A percentile compares a stretch with the other conserved stretches of the same genome.
Conservation (phyloP, 1,139 yeast genomes). For the Saccharomyces hybrid region DNA sequence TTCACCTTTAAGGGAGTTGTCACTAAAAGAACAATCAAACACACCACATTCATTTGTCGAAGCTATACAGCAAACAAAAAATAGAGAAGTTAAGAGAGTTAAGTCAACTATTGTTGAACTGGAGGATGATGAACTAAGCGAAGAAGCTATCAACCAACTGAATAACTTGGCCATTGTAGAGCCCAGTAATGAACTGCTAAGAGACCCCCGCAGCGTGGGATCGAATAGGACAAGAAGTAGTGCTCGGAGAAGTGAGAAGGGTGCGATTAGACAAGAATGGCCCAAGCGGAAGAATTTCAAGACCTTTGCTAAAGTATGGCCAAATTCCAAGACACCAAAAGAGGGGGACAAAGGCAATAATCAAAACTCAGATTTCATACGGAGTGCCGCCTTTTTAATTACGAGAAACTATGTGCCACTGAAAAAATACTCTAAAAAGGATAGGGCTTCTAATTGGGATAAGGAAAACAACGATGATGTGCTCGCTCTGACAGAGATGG, state of each 20-base stretch:
- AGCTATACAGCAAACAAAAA: conserved; percentile 31
- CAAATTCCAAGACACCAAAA: conserved; percentile 9
- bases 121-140: conserved; percentile 24
- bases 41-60: conserved; percentile 19
- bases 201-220: neutral
- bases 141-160: conserved; percentile 28
- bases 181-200: conserved; percentile 7
- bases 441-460: neutral
- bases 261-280: conserved; percentile 15
- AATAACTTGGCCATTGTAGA: conserved; percentile 32
- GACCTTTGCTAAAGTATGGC: conserved; percentile 30
- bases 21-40: conserved; percentile 4
- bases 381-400: conserved; percentile 19
- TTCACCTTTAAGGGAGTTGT: neutral
- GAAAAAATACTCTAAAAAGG: neutral
- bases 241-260: neutral
- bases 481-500: neutral
- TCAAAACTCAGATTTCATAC: conserved; percentile 6
- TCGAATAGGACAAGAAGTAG: neutral
- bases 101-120: conserved; percentile 22
- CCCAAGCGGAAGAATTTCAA: conserved; percentile 34
- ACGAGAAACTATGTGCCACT: conserved; percentile 24
- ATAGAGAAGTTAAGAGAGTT: conserved; percentile 28
- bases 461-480: neutral
- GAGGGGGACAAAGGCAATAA: conserved; percentile 5